Conservation (phyloP, 352 stramenopile species). For the Phytophthora niederhauseri region DNA sequence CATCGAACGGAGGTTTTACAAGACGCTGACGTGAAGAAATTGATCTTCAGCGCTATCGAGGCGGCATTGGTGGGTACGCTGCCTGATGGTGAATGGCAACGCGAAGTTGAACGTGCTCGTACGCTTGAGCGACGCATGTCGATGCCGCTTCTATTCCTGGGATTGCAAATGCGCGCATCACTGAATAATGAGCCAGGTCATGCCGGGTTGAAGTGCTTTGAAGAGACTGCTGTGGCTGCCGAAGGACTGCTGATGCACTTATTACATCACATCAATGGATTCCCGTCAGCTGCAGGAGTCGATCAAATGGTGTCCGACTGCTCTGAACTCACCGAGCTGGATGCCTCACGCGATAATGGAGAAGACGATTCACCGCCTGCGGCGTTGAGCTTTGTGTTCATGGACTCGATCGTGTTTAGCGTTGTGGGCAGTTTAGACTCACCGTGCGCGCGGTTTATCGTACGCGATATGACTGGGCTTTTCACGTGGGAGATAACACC, state of each 20-base stretch:
- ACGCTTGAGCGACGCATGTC: constrained; percentile 71
- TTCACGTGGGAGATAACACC: constrained; percentile 88
- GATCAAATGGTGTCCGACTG: constrained; percentile 88
- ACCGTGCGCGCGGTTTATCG: constrained; percentile 75
- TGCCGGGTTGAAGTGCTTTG: constrained; percentile 81
- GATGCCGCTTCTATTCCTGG: constrained; percentile 85
- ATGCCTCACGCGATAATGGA: constrained; percentile 31
- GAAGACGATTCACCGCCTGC: constrained; percentile 41
- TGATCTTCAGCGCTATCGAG: constrained; percentile 88
- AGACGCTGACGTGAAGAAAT: constrained; percentile 81
- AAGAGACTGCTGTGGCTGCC: constrained; percentile 82
- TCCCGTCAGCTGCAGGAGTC: constrained; percentile 80
- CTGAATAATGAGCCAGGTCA: constrained; percentile 75
- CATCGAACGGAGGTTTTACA: constrained; percentile 72
- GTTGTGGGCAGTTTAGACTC: constrained; percentile 85
- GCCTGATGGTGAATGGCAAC: constrained; percentile 81
- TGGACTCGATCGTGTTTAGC: constrained; percentile 88
- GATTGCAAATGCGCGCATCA: constrained; percentile 84
- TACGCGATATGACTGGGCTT: constrained; percentile 83
- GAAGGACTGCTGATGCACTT: constrained; percentile 87
- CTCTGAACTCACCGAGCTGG: constrained; percentile 63
- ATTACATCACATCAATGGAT: constrained; percentile 87
- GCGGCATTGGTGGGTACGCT: constrained; percentile 83
- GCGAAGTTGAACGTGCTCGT: constrained; percentile 75
- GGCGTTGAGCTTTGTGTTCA: constrained; percentile 87